Conservation (phyloP, 352 stramenopile species). For the Sclerospora graminicola region DNA sequence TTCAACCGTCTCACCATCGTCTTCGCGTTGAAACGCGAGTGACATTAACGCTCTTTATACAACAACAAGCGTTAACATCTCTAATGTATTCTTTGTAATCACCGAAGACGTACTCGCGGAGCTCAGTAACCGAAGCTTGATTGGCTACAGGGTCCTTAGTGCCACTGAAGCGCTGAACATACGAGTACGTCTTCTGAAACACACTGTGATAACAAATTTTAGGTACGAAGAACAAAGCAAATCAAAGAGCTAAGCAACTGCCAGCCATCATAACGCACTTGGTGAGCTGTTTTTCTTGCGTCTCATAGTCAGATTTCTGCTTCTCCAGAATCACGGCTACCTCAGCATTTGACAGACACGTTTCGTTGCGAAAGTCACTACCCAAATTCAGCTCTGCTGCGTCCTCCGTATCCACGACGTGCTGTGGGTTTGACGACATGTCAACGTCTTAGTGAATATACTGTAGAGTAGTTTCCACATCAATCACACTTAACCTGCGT, state of each 20-base stretch:
- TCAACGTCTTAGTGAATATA: neutral
- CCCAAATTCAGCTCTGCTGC: conserved; percentile 83
- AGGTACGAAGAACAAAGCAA: too few species aligned
- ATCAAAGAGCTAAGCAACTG: neutral
- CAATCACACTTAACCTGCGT: neutral
- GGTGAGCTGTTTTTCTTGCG: conserved; percentile 85
- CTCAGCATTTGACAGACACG: conserved; percentile 84
- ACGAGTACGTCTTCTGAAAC: conserved; percentile 89
- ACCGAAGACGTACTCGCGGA: conserved; percentile 59
- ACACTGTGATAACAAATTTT: conserved; percentile 29
- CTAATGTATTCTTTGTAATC: neutral
- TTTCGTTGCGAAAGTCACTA: conserved; percentile 84
- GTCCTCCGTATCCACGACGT: conserved; percentile 86
- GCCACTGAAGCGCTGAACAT: conserved; percentile 85
- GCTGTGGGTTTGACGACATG: conserved; percentile 79
- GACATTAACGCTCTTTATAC: conserved; percentile 68
- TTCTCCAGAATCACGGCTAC: conserved; percentile 87
- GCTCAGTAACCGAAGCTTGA: conserved; percentile 81
- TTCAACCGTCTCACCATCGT: conserved; percentile 54
- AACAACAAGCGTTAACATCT: neutral
- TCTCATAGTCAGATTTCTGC: conserved; percentile 87
- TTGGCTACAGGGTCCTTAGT: conserved; percentile 88
- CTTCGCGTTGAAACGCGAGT: conserved; percentile 72
- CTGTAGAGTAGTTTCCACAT: neutral
- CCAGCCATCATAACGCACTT: conserved; percentile 25